Evolutionary conservation across 2,329 filamentous ascomycete species (phyloP).

Genomic region (Grosmannia clavigera): DNA sequence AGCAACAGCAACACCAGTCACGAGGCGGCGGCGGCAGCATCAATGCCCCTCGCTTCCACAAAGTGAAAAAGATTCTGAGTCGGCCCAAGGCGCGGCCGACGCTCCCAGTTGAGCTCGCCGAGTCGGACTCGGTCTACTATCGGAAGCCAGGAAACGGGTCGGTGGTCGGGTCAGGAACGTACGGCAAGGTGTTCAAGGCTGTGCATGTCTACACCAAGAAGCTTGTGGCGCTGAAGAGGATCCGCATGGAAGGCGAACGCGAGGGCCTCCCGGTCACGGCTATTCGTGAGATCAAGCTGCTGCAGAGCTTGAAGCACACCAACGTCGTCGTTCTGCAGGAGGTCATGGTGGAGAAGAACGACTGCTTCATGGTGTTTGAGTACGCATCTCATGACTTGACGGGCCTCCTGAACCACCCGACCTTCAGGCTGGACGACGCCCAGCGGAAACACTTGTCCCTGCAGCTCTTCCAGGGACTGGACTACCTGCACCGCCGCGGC

Average conservation of each 20-base stretch:
- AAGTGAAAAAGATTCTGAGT: constrained; percentile 55
- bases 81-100: constrained; percentile 59
- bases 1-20: constrained; percentile 6
- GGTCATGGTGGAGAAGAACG: constrained; percentile 96
- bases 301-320: constrained; percentile 72
- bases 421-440: constrained; percentile 68
- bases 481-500: constrained; percentile 86
- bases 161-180: constrained; percentile 88
- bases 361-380: constrained; percentile 99
- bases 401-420: constrained; percentile 86
- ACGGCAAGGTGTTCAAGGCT: constrained; percentile 93
- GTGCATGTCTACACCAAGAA: constrained; percentile 81
- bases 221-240: constrained; percentile 76
- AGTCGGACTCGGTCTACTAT: constrained; percentile 84
- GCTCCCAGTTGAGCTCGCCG: constrained; percentile 57
- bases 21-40: constrained; percentile 9
- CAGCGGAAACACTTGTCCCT: constrained; percentile 90
- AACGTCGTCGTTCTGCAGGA: constrained; percentile 78
- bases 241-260: constrained; percentile 84
- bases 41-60: constrained; percentile 39
- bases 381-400: constrained; percentile 95
- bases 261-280: constrained; percentile 88
- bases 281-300: constrained; percentile 78
- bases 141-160: constrained; percentile 96
- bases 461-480: constrained; percentile 86